Percentiles rank a stretch among this genome's conserved stretches.
Conservation (phyloP, 148 eudicot genomes). For the Camellia japonica region DNA sequence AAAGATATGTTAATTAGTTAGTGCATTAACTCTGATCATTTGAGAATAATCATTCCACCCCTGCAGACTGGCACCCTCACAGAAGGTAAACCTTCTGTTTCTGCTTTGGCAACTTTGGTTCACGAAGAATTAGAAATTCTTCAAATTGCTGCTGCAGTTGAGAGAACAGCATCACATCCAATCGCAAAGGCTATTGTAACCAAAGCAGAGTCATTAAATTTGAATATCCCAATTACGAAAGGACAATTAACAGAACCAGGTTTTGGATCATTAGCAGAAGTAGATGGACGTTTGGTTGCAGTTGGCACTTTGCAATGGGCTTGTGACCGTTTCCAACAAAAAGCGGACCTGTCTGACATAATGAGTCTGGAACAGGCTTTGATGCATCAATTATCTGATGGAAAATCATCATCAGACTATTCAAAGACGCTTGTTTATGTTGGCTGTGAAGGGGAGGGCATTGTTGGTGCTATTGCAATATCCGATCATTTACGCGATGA, state of each 20-base stretch:
- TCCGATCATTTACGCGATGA: slow-evolving; percentile 73
- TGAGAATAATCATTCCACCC: neutral
- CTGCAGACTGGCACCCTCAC: slow-evolving; percentile 95
- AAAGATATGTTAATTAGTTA: neutral
- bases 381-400: slow-evolving; percentile 31
- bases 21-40: neutral
- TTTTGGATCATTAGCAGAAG: slow-evolving; percentile 90
- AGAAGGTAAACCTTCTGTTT: slow-evolving; percentile 87
- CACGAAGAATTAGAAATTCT: slow-evolving; percentile 65
- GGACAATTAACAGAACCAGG: slow-evolving; percentile 93
- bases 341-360: slow-evolving; percentile 41
- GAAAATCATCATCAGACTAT: slow-evolving; percentile 37
- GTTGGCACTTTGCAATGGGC: slow-evolving; percentile 88
- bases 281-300: slow-evolving; percentile 84
- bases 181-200: slow-evolving; percentile 81
- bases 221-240: slow-evolving; percentile 59
- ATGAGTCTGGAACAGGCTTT: slow-evolving; percentile 47
- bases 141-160: slow-evolving; percentile 92
- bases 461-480: slow-evolving; percentile 83
- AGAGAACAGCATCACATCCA: slow-evolving; percentile 91
- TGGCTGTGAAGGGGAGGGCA: slow-evolving; percentile 89
- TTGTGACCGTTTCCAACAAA: slow-evolving; percentile 59
- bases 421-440: slow-evolving; percentile 81
- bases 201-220: slow-evolving; percentile 66
- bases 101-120: slow-evolving; percentile 55